phyloP scores from a whole-genome alignment of 495 filamentous ascomycete genomes.

The Sphaerosporella brunnea region DNA sequence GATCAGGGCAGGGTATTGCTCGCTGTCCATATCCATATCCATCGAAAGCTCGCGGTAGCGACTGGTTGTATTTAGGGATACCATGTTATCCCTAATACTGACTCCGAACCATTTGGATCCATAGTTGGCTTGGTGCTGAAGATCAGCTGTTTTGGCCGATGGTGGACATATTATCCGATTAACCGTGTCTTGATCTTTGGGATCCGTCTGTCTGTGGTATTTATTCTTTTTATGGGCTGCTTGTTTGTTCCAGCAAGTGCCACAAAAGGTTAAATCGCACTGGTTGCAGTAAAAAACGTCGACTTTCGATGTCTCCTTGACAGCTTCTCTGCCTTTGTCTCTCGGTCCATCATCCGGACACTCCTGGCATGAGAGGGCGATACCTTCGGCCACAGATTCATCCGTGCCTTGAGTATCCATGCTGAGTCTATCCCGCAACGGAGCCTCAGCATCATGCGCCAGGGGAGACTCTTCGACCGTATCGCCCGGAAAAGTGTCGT shows the following conservation, averaged over 20 bases:
- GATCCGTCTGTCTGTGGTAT: slow-evolving; percentile 19
- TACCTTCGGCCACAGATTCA: too few relatives aligned
- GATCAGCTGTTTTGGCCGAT: slow-evolving; percentile 8
- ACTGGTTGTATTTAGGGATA: background rate
- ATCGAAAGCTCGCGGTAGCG: background rate
- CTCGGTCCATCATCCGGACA: too few relatives aligned
- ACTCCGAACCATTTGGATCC: slow-evolving; percentile 22
- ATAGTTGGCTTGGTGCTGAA: slow-evolving; percentile 15
- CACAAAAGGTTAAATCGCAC: too few relatives aligned
- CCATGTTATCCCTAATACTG: background rate
- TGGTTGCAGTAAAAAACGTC: too few relatives aligned
- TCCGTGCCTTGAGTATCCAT: too few relatives aligned
- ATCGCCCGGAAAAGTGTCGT: too few relatives aligned
- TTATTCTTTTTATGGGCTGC: slow-evolving; percentile 1
- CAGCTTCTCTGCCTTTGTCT: too few relatives aligned
- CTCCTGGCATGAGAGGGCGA: too few relatives aligned
- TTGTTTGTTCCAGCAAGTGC: slow-evolving; percentile 8
- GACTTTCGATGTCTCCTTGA: too few relatives aligned
- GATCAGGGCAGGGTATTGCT: slow-evolving; percentile 18
- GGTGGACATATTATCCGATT: slow-evolving; percentile 12
- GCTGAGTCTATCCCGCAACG: too few relatives aligned
- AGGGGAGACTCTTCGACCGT: too few relatives aligned
- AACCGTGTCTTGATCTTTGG: slow-evolving; percentile 14
- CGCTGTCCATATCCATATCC: background rate
- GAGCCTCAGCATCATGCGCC: too few relatives aligned